Percentiles rank a stretch among this genome's conserved stretches.
phyloP scores from a whole-genome alignment of 176 grass and related monocot species.

The maize (Zea mays) region DNA sequence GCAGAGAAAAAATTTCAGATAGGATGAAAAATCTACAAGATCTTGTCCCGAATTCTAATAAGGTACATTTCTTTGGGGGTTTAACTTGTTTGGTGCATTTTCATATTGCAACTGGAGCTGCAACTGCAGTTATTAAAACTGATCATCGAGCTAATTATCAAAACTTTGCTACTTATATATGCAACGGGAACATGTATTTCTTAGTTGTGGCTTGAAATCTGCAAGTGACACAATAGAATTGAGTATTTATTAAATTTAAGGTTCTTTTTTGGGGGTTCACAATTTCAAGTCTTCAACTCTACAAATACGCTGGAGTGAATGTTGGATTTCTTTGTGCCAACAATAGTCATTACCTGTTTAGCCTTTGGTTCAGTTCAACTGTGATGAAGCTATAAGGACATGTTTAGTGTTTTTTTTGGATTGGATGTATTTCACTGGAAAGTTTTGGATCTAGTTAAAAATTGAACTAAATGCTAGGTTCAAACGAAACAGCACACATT shows the following conservation, averaged over 20 bases:
- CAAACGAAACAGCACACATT: background rate
- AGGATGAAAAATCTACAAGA: constrained; percentile 86
- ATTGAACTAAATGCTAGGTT: background rate
- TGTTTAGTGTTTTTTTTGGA: background rate
- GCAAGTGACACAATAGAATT: background rate
- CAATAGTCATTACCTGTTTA: constrained; percentile 10
- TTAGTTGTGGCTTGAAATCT: background rate
- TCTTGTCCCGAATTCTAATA: constrained; percentile 73
- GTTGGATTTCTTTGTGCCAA: background rate
- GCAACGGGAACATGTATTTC: constrained; percentile 10
- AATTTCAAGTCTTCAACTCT: background rate
- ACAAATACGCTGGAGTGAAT: constrained; percentile 8
- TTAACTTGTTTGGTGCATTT: background rate
- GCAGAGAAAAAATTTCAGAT: constrained; percentile 83
- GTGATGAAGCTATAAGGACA: background rate
- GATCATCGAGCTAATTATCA: background rate
- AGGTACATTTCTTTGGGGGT: constrained; percentile 38
- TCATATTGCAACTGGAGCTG: background rate
- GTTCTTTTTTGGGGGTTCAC: background rate
- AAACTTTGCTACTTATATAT: background rate
- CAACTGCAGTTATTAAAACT: background rate
- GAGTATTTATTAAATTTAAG: background rate
- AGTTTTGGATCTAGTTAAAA: background rate
- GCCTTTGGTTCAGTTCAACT: constrained; percentile 5
- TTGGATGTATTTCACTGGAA: background rate